These are phyloP conservation scores for Ceratobasidium sp. DNA, from an alignment of 1,284 basidiomycete species.

Conservation along the genomic window DNA sequence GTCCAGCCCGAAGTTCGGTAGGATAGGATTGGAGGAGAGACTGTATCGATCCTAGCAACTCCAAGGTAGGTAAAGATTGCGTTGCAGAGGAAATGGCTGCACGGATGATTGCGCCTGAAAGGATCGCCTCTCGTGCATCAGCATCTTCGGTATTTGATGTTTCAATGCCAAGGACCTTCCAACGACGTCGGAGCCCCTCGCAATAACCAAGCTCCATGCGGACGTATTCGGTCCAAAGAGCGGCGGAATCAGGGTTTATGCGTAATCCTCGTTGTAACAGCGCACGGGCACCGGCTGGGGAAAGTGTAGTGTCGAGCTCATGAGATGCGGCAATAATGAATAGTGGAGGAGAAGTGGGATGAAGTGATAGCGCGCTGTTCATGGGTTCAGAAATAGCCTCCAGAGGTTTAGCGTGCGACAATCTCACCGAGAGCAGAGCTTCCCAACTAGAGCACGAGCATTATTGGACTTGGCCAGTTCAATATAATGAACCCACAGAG, in stretches of 20 bases:
- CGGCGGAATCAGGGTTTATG: slow-evolving; percentile 75
- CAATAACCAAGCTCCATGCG: slow-evolving; percentile 93
- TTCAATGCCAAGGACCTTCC: slow-evolving; percentile 77
- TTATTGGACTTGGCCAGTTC: slow-evolving; percentile 84
- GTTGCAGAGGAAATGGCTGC: slow-evolving; percentile 64
- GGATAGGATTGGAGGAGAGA: slow-evolving; percentile 69
- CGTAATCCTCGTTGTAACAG: slow-evolving; percentile 90
- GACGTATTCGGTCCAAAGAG: slow-evolving; percentile 90
- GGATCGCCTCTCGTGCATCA: slow-evolving; percentile 70
- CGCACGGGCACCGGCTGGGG: slow-evolving; percentile 85
- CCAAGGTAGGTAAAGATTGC: slow-evolving; percentile 70
- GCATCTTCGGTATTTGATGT: slow-evolving; percentile 59
- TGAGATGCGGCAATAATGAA: slow-evolving; percentile 91
- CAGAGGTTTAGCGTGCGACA: not conserved
- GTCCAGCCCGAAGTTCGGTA: slow-evolving; percentile 63
- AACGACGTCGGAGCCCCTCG: slow-evolving; percentile 84
- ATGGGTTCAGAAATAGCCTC: not conserved
- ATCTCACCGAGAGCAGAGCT: slow-evolving; percentile 78
- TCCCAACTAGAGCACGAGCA: slow-evolving; percentile 83
- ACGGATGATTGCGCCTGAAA: slow-evolving; percentile 79
- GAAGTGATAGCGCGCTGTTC: slow-evolving; percentile 84
- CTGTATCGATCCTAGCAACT: slow-evolving; percentile 71
- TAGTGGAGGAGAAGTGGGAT: slow-evolving; percentile 82
- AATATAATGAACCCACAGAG: slow-evolving; percentile 91
- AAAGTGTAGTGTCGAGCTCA: slow-evolving; percentile 78